Evolutionary conservation across 2,329 filamentous ascomycete genomes (phyloP), one percentile per base, ranked within the genome.

Genomic region (Ophiocordyceps camponoti-floridani): DNA sequence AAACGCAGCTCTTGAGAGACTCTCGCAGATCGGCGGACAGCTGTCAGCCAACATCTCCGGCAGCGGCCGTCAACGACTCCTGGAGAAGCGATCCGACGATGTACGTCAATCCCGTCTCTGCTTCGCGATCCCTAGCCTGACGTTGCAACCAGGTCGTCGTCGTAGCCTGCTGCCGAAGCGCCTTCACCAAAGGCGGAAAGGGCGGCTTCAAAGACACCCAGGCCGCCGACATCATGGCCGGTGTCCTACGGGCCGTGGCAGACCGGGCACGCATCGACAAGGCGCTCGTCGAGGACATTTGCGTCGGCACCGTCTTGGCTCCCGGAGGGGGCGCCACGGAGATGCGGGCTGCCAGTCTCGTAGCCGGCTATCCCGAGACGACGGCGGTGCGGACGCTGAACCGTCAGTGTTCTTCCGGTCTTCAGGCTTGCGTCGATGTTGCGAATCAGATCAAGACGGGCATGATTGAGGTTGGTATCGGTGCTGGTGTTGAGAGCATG

Each of bases 401-500:
- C 73, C 73, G 91, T 56, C 89, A 96, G 68, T 98, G 91, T 70
- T 93, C 84, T 13, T 88, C 82, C 37, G 89, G 91, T 45, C 75
- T 96, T 28, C 87, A 95, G 65, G 89, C 91, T 23, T 86, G 85
- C 58, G 82, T 91, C 48, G 89, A 96, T 61, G 82, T 96, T 57
- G 89, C 89, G 53, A 94, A 96, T 69, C 84, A 85, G 54, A 93
- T 98, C 66, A 77, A 77, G 58, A 62, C 77, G 5, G 91, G 88
- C 56, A 94, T 94, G 83, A 96, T 96, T 58, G 89, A 96, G 52
- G 67, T 96, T 50, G 91, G 91, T 54, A 78, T 96, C 53, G 91
- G 89, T 53, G 88, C 88, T 18, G 91, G 91, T 57, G 87, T 94
- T 23, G 91, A 98, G 77, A 91, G 84, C 70, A 98, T 98, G 91